Evolutionary conservation across 2,329 filamentous ascomycete species (phyloP), one percentile per base, ranked within the genome.

Genomic region (Davidsoniella australis): DNA sequence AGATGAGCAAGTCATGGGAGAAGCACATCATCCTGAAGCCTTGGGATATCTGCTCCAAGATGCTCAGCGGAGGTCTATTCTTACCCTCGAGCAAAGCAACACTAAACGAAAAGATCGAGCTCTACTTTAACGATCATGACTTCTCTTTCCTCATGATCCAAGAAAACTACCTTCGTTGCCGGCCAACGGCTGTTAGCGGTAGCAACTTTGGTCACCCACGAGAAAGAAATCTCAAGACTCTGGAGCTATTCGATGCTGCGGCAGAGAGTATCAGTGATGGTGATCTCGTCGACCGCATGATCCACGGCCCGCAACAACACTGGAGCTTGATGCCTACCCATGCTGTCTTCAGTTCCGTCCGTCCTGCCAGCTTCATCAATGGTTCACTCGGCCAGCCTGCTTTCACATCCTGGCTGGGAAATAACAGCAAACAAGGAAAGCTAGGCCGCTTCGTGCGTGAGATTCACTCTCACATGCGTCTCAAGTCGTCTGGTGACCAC

Each of bases 71-170:
- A 3, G 85, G 86, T 37, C 77, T 95, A 64, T 98, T 96, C 64
- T 74, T 84, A 20, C 74, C 80, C 4, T 78, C 80, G 45, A 93
- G 86, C 65, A 93, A 85, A 56, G 71, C 85, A 2, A 94, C 86
- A 0, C 68, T 98, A 36, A 96, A 96, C 61, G 89, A 98, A 63
- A 98, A 98, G 70, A 91, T 93, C 54, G 89, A 98, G 65, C 76
- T 98, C 1, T 98, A 98, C 64, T 98, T 98, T 71, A 96, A 98
- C 63, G 91, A 98, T 58, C 91, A 98, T 60, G 91, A 98, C 58
- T 94, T 96, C 66, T 95, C 87, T 59, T 91, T 81, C 60, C 70
- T 98, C 48, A 96, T 98, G 91, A 79, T 98, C 43, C 91, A 98
- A 62, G 93, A 98, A 63, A 98, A 98, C 61, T 98, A 98, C 58